A percentile compares a stretch with the other conserved stretches of the same genome.
Evolutionary conservation across 202 grass and related monocot species (phyloP).

Genomic region (Bolboschoenoplectus hybrid): DNA sequence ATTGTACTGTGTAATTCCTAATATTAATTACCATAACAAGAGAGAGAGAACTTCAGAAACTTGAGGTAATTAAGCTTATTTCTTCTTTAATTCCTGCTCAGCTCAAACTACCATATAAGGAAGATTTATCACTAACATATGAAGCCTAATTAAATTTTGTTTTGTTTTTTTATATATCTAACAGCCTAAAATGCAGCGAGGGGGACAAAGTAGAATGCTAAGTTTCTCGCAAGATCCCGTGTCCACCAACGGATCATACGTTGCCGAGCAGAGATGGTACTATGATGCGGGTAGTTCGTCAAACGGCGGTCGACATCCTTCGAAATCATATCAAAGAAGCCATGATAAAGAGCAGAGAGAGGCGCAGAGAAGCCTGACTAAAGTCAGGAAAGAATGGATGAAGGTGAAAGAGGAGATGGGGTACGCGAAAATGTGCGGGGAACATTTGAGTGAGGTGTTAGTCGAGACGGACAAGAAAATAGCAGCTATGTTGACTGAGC

Average conservation of each 20-base stretch:
- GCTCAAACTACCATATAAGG: no score
- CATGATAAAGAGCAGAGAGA: slow-evolving; percentile 55
- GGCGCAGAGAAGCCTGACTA: slow-evolving; percentile 58
- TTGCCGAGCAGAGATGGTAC: slow-evolving; percentile 35
- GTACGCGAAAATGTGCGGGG: slow-evolving; percentile 53
- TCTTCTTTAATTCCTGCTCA: no score
- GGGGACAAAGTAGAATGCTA: slow-evolving; percentile 51
- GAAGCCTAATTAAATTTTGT: no score
- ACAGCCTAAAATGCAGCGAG: slow-evolving; percentile 50
- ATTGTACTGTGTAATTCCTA: no score
- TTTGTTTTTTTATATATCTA: not conserved
- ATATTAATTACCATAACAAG: no score
- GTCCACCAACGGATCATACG: slow-evolving; percentile 12
- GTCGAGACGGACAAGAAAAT: slow-evolving; percentile 59
- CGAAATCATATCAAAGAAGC: slow-evolving; percentile 41
- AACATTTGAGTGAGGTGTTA: slow-evolving; percentile 62
- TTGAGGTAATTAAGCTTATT: no score
- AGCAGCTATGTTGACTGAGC: slow-evolving; percentile 57
- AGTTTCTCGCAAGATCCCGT: slow-evolving; percentile 49
- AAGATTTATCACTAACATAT: no score
- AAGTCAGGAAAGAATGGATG: slow-evolving; percentile 73
- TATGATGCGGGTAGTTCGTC: slow-evolving; percentile 37
- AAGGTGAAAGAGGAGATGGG: slow-evolving; percentile 85
- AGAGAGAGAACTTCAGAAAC: no score
- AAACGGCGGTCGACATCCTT: slow-evolving; percentile 12